Conservation (phyloP, 768 basidiomycete species). For the Leccinum arenicola region DNA sequence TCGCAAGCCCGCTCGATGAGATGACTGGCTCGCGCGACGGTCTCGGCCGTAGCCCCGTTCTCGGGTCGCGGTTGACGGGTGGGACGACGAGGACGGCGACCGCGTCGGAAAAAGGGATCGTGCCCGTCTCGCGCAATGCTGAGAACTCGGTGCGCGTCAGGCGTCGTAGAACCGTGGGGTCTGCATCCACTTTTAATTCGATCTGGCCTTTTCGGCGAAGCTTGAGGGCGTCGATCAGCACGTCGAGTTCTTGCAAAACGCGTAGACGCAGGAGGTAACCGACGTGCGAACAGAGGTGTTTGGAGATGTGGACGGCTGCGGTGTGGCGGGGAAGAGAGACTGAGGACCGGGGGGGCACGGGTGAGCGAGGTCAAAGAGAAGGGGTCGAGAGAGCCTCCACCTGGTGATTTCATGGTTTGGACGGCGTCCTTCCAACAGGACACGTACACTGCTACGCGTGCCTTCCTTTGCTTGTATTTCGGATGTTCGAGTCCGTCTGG, state of each 20-base stretch:
- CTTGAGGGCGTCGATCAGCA: slow-evolving; percentile 41
- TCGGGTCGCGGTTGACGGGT: slow-evolving; percentile 54
- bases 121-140: slow-evolving; percentile 42
- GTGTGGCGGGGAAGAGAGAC: slow-evolving; percentile 27
- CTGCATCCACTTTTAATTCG: slow-evolving; percentile 7
- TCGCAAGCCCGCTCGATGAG: slow-evolving; percentile 7
- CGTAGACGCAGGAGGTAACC: slow-evolving; percentile 67
- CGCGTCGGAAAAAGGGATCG: slow-evolving; percentile 50
- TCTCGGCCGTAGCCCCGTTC: slow-evolving; percentile 42
- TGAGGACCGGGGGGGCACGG: not conserved
- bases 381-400: slow-evolving; percentile 23
- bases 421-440: slow-evolving; percentile 58
- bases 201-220: not conserved
- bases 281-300: slow-evolving; percentile 53
- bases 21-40: slow-evolving; percentile 38
- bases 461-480: slow-evolving; percentile 48
- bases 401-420: slow-evolving; percentile 33
- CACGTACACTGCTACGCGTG: slow-evolving; percentile 50
- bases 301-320: slow-evolving; percentile 34
- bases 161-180: slow-evolving; percentile 52
- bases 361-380: slow-evolving; percentile 5
- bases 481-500: slow-evolving; percentile 69
- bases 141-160: slow-evolving; percentile 64
- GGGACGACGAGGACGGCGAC: slow-evolving; percentile 70
- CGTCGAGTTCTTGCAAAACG: slow-evolving; percentile 70